A percentile compares a stretch with the other conserved stretches of the same genome.
phyloP scores from a whole-genome alignment of 163 green algal species.

The Scenedesmus sp. region DNA sequence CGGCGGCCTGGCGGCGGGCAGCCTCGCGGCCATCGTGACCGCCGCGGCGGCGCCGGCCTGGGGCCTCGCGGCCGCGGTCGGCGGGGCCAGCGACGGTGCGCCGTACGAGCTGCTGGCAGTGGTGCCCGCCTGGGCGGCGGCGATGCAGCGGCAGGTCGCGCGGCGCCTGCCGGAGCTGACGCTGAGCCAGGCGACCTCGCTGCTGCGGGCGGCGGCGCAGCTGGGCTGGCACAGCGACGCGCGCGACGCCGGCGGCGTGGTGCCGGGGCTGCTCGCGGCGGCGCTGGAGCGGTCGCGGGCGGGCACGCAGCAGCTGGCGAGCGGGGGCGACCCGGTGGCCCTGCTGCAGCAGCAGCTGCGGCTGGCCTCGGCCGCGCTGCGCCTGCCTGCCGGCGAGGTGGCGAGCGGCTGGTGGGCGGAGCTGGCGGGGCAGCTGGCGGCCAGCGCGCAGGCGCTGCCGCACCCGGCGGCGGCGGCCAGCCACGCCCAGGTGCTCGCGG shows the following conservation, averaged over 20 bases:
- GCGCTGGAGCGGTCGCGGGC: not conserved
- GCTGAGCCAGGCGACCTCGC: not conserved
- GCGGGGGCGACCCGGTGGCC: not conserved
- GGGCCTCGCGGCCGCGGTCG: not conserved
- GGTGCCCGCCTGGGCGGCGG: not conserved
- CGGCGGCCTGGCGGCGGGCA: not conserved
- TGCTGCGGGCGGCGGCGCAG: conserved; percentile 6
- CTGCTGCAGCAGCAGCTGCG: not conserved
- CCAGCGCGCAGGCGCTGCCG: not conserved
- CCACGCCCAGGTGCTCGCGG: not conserved
- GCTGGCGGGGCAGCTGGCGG: not conserved
- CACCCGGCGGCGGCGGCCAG: not conserved
- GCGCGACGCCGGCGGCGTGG: not conserved
- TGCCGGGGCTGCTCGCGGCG: not conserved
- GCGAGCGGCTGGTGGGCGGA: not conserved
- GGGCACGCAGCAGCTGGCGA: not conserved
- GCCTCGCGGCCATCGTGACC: not conserved
- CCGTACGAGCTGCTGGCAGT: conserved; percentile 2
- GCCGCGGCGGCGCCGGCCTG: conserved; percentile 9
- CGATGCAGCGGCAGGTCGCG: conserved; percentile 31
- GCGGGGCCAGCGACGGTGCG: not conserved
- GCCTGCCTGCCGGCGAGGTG: not conserved
- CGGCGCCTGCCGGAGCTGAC: conserved; percentile 11
- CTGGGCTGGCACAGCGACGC: conserved; percentile 22
- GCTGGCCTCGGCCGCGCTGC: conserved; percentile 1